These are phyloP conservation scores for Eucalyptus erythrocorys DNA, from an alignment of 345 rosid species.

Conservation along the genomic window DNA sequence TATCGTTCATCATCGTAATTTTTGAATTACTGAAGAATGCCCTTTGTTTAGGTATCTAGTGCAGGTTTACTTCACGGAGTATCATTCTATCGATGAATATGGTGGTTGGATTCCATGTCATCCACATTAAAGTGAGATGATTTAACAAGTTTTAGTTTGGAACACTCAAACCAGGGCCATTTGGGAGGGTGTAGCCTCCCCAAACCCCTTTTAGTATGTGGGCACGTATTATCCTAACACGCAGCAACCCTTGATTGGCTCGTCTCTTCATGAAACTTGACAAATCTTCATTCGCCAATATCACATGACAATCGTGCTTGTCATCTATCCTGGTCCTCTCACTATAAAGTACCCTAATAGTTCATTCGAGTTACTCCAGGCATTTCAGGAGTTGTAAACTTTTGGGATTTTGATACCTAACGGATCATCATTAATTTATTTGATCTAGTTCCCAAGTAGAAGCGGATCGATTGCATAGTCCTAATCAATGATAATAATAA, in stretches of 20 bases:
- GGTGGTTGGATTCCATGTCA: not conserved
- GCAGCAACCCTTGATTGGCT: not conserved
- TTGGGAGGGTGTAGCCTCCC: not conserved
- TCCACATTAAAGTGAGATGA: not conserved
- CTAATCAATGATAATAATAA: not conserved
- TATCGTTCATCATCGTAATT: not conserved
- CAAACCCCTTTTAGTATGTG: not conserved
- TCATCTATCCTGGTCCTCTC: not conserved
- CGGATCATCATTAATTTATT: accelerated
- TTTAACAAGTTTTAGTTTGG: not conserved
- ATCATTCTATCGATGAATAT: not conserved
- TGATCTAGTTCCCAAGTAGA: accelerated
- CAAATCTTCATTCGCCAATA: not conserved
- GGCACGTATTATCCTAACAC: not conserved
- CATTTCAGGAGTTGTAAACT: not conserved
- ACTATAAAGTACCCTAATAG: not conserved
- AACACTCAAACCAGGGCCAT: not conserved
- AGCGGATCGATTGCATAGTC: accelerated
- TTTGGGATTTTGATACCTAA: not conserved
- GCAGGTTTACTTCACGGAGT: not conserved
- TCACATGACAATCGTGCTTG: not conserved
- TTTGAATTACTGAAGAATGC: not conserved
- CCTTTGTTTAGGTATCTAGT: not conserved
- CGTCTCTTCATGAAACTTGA: not conserved
- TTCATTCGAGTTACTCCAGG: not conserved